Conservation (phyloP, 768 basidiomycete genomes). For the Tulasnella sp. region DNA sequence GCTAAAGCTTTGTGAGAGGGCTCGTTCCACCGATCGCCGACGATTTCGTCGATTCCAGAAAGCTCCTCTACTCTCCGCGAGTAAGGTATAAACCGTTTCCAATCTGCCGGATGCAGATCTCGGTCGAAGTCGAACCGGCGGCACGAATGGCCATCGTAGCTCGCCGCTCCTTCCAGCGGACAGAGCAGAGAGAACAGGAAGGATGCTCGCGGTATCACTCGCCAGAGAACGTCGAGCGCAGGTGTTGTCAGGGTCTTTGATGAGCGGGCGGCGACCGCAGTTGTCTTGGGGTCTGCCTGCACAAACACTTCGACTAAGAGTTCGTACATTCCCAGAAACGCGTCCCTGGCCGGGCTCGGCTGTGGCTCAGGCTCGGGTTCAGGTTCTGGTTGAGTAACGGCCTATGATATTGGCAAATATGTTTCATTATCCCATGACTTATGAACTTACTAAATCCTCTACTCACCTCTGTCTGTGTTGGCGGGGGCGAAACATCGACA, state of each 20-base stretch:
- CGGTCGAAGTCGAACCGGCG: conserved; percentile 7
- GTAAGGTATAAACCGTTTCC: conserved; percentile 8
- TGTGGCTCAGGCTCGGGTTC: neutral
- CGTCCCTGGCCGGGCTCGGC: neutral
- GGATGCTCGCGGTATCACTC: conserved; percentile 1
- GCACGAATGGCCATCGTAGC: conserved; percentile 4
- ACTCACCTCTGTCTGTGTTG: neutral
- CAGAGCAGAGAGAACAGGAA: conserved; percentile 4
- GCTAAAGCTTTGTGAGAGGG: conserved; percentile 8
- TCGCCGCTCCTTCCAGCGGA: conserved; percentile 1
- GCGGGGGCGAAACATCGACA: neutral
- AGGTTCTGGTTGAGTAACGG: neutral
- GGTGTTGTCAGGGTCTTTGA: neutral
- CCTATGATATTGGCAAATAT: neutral
- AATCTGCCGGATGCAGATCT: conserved; percentile 5
- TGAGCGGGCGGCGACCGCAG: conserved; percentile 1
- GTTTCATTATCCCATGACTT: neutral
- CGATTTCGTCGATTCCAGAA: neutral
- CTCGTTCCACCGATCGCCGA: neutral
- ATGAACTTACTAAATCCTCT: neutral
- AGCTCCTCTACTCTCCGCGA: conserved; percentile 1
- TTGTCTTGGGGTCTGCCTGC: neutral
- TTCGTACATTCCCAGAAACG: conserved; percentile 4
- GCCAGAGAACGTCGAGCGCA: conserved; percentile 6
- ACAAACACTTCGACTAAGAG: neutral